Conservation (phyloP, 2,329 filamentous ascomycete genomes). For the Neonectria magnoliae region DNA sequence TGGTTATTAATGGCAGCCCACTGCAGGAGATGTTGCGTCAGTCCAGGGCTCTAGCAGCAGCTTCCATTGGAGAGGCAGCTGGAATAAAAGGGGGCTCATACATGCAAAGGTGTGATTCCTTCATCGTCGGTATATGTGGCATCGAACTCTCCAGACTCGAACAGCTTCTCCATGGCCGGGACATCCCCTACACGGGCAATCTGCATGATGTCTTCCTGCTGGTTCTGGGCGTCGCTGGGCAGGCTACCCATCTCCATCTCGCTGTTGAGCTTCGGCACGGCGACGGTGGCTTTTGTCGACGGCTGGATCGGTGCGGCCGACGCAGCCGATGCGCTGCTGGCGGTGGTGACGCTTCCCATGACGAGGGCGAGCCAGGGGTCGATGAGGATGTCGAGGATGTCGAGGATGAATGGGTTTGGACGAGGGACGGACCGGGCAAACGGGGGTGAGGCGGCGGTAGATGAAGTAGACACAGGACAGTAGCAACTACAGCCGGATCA, state of each 20-base stretch:
- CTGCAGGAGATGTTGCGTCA: constrained; percentile 57
- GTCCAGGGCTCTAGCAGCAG: not conserved
- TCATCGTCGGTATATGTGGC: constrained; percentile 88
- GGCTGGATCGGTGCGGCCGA: constrained; percentile 63
- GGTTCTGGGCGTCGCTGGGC: constrained; percentile 50
- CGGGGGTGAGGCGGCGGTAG: not conserved
- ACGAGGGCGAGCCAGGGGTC: constrained; percentile 28
- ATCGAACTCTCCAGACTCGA: constrained; percentile 82
- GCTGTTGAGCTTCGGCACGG: constrained; percentile 65
- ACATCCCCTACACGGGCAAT: constrained; percentile 89
- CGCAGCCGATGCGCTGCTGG: constrained; percentile 48
- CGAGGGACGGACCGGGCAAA: not conserved
- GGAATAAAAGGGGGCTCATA: constrained; percentile 57
- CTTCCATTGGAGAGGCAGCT: not conserved
- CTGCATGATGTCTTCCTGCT: constrained; percentile 90
- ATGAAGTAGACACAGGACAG: constrained; percentile 15
- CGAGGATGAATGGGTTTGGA: not conserved
- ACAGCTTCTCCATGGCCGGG: constrained; percentile 85
- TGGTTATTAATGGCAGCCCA: constrained; percentile 99
- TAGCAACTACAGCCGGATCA: constrained; percentile 29
- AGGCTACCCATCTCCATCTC: constrained; percentile 66
- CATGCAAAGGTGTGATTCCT: constrained; percentile 94
- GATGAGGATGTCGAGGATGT: constrained; percentile 13
- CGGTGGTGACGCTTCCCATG: constrained; percentile 55
- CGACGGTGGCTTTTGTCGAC: constrained; percentile 63